Base-by-base conservation (phyloP, 2,329 filamentous ascomycete genomes). In the Fusarium succisae region DNA sequence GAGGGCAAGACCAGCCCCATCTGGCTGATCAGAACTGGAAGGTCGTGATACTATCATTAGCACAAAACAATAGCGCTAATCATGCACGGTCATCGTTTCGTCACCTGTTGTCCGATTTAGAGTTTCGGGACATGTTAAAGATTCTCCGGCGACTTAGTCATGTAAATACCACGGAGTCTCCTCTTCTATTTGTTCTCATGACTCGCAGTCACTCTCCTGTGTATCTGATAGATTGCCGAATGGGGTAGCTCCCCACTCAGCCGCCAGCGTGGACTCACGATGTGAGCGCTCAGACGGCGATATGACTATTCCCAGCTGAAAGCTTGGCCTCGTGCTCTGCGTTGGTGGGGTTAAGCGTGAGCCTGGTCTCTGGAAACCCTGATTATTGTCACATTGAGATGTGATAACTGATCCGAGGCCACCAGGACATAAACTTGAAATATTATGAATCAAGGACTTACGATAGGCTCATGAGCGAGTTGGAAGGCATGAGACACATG, bases 341-440 rank as follows among this genome's bases (percentile, higher is more conserved):
- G 3, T 22, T 3, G 20, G 51, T 2, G 20, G 51, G 24, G 24
- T 17, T 3, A 15, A 38, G 32, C 11, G 8, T 6, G 35, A 54
- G 35, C 51, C 32, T 22, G 24, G 51, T 38, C 7, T 26, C 18
- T 28, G 18, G 14, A 54, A 9, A 5, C 9, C 32, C 14, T 26
- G 18, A 17, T 14, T 10, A 54, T 28, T 14, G 18, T 28, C 18
- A 38, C 8, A 28, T 28, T 8, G 5, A 7, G 9, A 38, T 26
- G 20, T 54, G 35, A 54, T 37, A 53, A 26, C 4, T 26, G 30
- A 53, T 24, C 5, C 8, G 24, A 24, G 8, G 11, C n/a, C 15
- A 8, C 9, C 9, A 7, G 22, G 48, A 1, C n/a, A 24, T 0
- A 18, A 37, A 20, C n/a, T 24, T 11, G 4, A 20, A 6, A 13